phyloP scores from a whole-genome alignment of 306 rosid genomes.

The Notholithocarpus densiflorus region DNA sequence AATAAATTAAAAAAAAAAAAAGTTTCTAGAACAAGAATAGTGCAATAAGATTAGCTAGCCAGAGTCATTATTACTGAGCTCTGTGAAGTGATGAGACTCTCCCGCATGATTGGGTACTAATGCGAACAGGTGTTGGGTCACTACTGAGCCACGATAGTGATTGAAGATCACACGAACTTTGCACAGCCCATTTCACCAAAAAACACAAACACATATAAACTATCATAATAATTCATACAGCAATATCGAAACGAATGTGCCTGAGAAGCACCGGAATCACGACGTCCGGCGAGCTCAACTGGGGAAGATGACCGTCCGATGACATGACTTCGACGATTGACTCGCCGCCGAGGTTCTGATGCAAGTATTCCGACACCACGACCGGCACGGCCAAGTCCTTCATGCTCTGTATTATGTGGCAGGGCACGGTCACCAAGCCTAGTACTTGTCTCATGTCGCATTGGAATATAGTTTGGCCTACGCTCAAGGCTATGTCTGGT shows the following conservation, averaged over 20 bases:
- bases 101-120: no score
- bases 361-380: constrained; percentile 63
- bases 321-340: constrained; percentile 76
- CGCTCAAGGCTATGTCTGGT: constrained; percentile 74
- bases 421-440: constrained; percentile 47
- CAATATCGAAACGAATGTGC: constrained; percentile 63
- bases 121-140: not conserved
- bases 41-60: no score
- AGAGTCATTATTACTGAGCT: not conserved
- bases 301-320: constrained; percentile 82
- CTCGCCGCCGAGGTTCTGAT: constrained; percentile 51
- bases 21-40: no score
- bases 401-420: constrained; percentile 71
- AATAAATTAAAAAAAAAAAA: no score
- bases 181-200: no score
- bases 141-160: not conserved
- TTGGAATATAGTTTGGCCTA: constrained; percentile 60
- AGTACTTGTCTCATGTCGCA: constrained; percentile 67
- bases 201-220: no score
- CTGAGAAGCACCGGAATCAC: constrained; percentile 66
- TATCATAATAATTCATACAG: not conserved
- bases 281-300: constrained; percentile 76
- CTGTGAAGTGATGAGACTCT: not conserved
- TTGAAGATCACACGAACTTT: not conserved
- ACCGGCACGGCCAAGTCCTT: constrained; percentile 87